These are phyloP conservation scores for Aspergillus fumigatiaffinis DNA, from an alignment of 2,329 filamentous ascomycete genomes.

Conservation along the genomic window DNA sequence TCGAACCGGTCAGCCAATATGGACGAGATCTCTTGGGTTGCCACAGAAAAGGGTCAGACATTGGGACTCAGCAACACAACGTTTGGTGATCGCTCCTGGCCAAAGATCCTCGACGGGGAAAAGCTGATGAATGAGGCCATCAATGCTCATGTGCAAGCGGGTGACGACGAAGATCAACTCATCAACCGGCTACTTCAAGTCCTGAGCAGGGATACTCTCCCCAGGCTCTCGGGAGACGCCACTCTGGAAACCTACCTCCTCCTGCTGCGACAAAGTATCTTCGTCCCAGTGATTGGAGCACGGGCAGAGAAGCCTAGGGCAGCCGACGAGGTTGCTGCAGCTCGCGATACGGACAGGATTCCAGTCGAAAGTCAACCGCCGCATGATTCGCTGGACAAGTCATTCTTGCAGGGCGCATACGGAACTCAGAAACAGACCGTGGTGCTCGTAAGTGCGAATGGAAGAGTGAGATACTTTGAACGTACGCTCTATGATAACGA, in stretches of 20 bases:
- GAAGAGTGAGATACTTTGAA: slow-evolving; percentile 59
- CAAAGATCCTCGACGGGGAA: slow-evolving; percentile 59
- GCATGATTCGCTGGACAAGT: slow-evolving; percentile 23
- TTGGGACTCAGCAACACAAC: slow-evolving; percentile 60
- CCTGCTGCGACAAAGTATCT: slow-evolving; percentile 57
- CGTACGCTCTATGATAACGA: slow-evolving; percentile 56
- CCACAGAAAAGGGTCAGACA: slow-evolving; percentile 47
- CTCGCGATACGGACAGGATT: slow-evolving; percentile 18
- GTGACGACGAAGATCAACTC: slow-evolving; percentile 47
- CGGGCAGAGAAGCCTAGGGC: slow-evolving; percentile 37
- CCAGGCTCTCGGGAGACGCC: slow-evolving; percentile 44
- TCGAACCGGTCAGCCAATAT: slow-evolving; percentile 57
- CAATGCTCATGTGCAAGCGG: slow-evolving; percentile 37
- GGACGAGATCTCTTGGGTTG: slow-evolving; percentile 51
- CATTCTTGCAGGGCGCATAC: slow-evolving; percentile 50
- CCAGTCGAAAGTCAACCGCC: slow-evolving; percentile 8
- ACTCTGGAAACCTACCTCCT: slow-evolving; percentile 53
- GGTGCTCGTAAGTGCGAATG: slow-evolving; percentile 53
- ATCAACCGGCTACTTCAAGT: slow-evolving; percentile 51
- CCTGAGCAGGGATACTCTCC: slow-evolving; percentile 54
- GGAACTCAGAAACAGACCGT: slow-evolving; percentile 64
- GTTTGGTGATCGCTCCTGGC: slow-evolving; percentile 58
- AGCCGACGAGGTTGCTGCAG: slow-evolving; percentile 35
- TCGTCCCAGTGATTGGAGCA: slow-evolving; percentile 55
- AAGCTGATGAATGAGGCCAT: slow-evolving; percentile 50